phyloP scores from a whole-genome alignment of 192 early-diverging fungal genomes.

The Entrophospora sp. region DNA sequence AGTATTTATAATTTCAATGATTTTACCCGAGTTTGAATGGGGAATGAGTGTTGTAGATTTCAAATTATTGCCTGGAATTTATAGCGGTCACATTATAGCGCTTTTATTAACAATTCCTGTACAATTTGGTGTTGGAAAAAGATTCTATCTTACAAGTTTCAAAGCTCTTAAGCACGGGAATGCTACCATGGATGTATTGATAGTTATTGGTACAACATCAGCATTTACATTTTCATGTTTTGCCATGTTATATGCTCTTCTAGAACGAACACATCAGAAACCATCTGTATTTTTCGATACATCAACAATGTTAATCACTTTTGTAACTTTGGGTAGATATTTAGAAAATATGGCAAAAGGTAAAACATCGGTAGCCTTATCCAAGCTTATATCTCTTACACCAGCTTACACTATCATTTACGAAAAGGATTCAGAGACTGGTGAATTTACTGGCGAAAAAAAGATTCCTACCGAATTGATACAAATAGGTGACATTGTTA shows the following conservation, averaged over 20 bases:
- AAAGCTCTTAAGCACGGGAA: conserved; percentile 70
- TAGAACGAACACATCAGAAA: conserved; percentile 34
- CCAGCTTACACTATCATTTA: conserved; percentile 65
- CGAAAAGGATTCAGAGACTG: conserved; percentile 30
- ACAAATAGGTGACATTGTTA: conserved; percentile 73
- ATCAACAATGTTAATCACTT: conserved; percentile 80
- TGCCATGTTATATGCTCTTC: conserved; percentile 58
- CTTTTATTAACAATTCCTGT: conserved; percentile 76
- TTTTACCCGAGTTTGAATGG: conserved; percentile 46
- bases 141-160: conserved; percentile 74
- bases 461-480: conserved; percentile 79
- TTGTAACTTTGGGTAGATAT: conserved; percentile 86
- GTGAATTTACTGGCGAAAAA: conserved; percentile 47
- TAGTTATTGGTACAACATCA: conserved; percentile 75
- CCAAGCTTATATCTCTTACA: conserved; percentile 78
- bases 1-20: conserved; percentile 71
- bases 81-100: conserved; percentile 56
- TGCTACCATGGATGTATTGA: conserved; percentile 94
- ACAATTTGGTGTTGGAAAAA: conserved; percentile 78
- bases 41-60: conserved; percentile 21
- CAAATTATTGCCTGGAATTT: conserved; percentile 53
- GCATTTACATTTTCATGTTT: conserved; percentile 80
- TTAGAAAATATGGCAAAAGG: conserved; percentile 93
- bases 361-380: conserved; percentile 81
- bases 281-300: conserved; percentile 93